Evolutionary conservation across 768 basidiomycete genomes (phyloP), one percentile per base, ranked within the genome.

Genomic region (Pisolithus sp.): DNA sequence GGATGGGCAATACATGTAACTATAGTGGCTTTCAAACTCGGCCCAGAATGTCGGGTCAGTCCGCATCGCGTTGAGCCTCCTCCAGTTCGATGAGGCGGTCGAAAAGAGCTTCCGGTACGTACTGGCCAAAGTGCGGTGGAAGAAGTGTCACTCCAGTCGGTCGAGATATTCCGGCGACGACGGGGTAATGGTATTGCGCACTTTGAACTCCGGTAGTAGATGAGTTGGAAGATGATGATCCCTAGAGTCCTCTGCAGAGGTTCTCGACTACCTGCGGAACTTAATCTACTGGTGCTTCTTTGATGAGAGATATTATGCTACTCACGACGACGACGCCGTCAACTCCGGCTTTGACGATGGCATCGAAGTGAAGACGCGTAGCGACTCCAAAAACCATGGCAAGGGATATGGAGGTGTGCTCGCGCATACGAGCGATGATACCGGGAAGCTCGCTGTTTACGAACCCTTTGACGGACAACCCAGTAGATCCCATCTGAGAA

Each of bases 301-400:
- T 87, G 67, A 98, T 87, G 61, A 95, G 71, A 21, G 74, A 70
- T 53, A 95, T 89, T 49, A 99, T 72, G 42, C 84, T 82, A 58
- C 89, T 93, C 40, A 95, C 96, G 49, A 99, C 81, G 48, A 97
- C 95, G 31, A 97, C 92, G 43, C 86, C 96, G 59, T 97, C 93
- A 5, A 94, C 93, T 18, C 92, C 92, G 31, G 90, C 81, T 53
- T 85, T 79, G 38, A 81, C 83, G 53, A 95, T 91, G 43, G 79
- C 73, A 46, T 94, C 84, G 68, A 94, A 94, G 67, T 98, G 96
- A 9, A 80, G 78, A 24, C 86, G 82, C 13, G 85, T 94, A 21
- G 94, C 86, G 6, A 99, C 92, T 46, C 96, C 96, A 63, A 99
- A 99, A 7, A 96, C 96, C 53, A 98, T 94, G 3, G 93, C 94